Percentiles rank a stretch among this genome's conserved stretches.
Conservation (phyloP, 768 basidiomycete species). For the Scleroderma bovista region DNA sequence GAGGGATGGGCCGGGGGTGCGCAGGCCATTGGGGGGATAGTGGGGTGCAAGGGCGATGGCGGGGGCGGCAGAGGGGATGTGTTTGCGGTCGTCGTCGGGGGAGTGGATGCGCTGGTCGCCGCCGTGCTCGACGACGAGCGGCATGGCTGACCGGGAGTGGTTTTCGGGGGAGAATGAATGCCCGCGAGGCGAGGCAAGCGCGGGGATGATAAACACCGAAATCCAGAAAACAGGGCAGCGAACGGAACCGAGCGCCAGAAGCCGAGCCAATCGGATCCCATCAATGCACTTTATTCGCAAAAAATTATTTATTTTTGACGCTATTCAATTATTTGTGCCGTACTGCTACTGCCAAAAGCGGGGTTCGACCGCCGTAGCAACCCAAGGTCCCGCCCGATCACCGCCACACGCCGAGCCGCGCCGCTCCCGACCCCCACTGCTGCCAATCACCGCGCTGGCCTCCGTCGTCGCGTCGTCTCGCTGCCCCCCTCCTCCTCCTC, state of each 20-base stretch:
- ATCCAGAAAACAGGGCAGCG: slow-evolving; percentile 39
- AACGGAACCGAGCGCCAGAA: slow-evolving; percentile 42
- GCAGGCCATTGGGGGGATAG: slow-evolving; percentile 24
- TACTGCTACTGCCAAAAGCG: slow-evolving; percentile 11
- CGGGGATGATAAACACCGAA: slow-evolving; percentile 54
- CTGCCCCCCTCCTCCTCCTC: slow-evolving; percentile 35
- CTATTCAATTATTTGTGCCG: slow-evolving; percentile 7
- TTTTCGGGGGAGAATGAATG: slow-evolving; percentile 43
- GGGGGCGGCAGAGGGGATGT: slow-evolving; percentile 18
- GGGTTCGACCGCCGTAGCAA: slow-evolving; percentile 5
- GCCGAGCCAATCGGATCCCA: slow-evolving; percentile 63
- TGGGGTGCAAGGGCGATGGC: slow-evolving; percentile 20
- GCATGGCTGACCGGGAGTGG: slow-evolving; percentile 34
- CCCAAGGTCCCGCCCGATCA: background rate
- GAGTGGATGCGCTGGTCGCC: slow-evolving; percentile 44
- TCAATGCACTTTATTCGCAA: slow-evolving; percentile 17
- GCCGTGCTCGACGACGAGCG: slow-evolving; percentile 55
- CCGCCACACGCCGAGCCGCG: background rate
- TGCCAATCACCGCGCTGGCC: background rate
- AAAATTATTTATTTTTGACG: slow-evolving; percentile 26
- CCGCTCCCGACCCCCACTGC: background rate
- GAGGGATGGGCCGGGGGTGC: slow-evolving; percentile 20
- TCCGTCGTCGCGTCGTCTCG: background rate
- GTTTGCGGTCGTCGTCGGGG: slow-evolving; percentile 36
- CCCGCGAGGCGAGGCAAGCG: slow-evolving; percentile 59